These are phyloP conservation scores for Exophiala spinifera DNA, from an alignment of 2,329 filamentous ascomycete species.

Conservation along the genomic window DNA sequence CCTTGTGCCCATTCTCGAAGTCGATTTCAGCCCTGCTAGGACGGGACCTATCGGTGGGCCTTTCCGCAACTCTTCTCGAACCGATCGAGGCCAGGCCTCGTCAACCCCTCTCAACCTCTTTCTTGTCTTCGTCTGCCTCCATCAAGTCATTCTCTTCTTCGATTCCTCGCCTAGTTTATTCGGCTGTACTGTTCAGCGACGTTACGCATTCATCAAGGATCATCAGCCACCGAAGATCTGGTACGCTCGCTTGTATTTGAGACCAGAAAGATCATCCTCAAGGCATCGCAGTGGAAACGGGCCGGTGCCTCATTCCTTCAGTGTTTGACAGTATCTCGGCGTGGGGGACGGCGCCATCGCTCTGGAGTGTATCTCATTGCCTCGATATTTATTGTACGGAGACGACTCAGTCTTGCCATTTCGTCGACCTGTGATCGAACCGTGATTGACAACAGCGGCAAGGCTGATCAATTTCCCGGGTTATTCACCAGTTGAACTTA, in stretches of 20 bases:
- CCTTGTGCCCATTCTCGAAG: neutral
- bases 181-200: neutral
- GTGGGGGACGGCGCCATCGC: neutral
- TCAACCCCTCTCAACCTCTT: neutral
- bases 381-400: neutral
- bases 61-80: neutral
- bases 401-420: neutral
- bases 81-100: neutral
- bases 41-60: neutral
- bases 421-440: neutral
- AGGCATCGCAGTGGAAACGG: neutral
- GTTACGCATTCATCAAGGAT: neutral
- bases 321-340: neutral
- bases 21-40: neutral
- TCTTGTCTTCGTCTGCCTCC: neutral
- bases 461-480: neutral
- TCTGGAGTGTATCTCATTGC: neutral
- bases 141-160: conserved; percentile 1
- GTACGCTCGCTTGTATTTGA: conserved; percentile 8
- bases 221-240: neutral
- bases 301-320: neutral
- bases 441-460: neutral
- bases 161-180: neutral
- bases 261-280: neutral
- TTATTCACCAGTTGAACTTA: neutral